These are phyloP conservation scores for Neurospora discreta DNA, from an alignment of 495 filamentous ascomycete genomes.

Conservation along the genomic window DNA sequence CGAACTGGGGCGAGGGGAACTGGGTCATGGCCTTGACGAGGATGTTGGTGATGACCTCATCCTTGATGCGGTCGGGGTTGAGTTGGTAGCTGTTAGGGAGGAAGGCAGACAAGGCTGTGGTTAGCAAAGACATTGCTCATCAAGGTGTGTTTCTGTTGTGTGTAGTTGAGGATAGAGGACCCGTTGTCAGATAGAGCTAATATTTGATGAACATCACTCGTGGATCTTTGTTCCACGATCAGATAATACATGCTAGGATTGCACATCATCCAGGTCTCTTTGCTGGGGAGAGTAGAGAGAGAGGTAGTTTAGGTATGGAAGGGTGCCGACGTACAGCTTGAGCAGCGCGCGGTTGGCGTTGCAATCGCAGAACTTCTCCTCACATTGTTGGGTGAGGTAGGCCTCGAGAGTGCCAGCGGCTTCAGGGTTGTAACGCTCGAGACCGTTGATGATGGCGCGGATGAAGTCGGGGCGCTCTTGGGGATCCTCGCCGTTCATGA, in stretches of 20 bases:
- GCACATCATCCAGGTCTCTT: slow-evolving; percentile 51
- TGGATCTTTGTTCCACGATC: slow-evolving; percentile 45
- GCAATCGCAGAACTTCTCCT: slow-evolving; percentile 83
- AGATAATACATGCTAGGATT: slow-evolving; percentile 83
- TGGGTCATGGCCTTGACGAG: slow-evolving; percentile 95
- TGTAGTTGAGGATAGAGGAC: slow-evolving; percentile 6
- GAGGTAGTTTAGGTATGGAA: background rate
- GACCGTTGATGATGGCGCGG: slow-evolving; percentile 80
- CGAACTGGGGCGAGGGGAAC: slow-evolving; percentile 94
- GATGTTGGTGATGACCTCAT: slow-evolving; percentile 96
- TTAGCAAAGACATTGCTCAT: background rate
- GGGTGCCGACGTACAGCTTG: slow-evolving; percentile 72
- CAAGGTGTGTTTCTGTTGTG: background rate
- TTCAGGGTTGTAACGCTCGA: slow-evolving; percentile 98
- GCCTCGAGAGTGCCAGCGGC: slow-evolving; percentile 89
- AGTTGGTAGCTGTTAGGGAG: slow-evolving; percentile 79
- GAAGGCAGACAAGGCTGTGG: background rate
- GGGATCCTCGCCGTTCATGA: slow-evolving; percentile 45
- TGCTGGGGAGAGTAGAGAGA: background rate
- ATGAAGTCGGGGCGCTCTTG: slow-evolving; percentile 76
- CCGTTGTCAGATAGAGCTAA: slow-evolving; percentile 54
- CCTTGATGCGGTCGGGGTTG: slow-evolving; percentile 94
- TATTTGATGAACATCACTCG: slow-evolving; percentile 36
- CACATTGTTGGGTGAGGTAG: slow-evolving; percentile 91
- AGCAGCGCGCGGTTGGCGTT: slow-evolving; percentile 92